A percentile compares a stretch with the other conserved stretches of the same genome.
Evolutionary conservation across 768 basidiomycete species (phyloP).

Genomic region (Tubosaeta brunneosetosa): DNA sequence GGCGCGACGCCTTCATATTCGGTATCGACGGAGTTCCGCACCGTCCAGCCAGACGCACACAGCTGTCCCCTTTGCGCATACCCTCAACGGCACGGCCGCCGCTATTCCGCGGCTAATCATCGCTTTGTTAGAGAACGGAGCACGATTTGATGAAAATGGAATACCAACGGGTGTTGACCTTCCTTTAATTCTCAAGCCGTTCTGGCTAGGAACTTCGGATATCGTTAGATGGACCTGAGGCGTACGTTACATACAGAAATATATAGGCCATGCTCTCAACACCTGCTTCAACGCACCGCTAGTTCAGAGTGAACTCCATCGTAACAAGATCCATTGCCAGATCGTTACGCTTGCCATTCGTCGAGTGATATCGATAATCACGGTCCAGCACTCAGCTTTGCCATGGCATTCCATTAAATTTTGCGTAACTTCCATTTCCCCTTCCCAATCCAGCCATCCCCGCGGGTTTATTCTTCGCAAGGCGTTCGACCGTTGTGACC

Average conservation of each 20-base stretch:
- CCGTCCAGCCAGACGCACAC: constrained; percentile 16
- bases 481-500: no score
- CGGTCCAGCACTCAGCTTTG: no score
- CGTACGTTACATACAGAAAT: not conserved
- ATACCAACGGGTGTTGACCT: constrained; percentile 56
- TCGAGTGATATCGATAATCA: no score
- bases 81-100: constrained; percentile 93
- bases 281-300: not conserved
- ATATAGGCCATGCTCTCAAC: not conserved
- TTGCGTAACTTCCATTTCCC: no score
- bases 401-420: no score
- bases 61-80: constrained; percentile 71
- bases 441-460: not conserved
- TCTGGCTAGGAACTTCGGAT: constrained; percentile 55
- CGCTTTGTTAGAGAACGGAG: constrained; percentile 90
- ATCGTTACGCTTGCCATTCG: not conserved
- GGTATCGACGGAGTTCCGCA: constrained; percentile 41
- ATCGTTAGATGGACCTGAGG: constrained; percentile 43
- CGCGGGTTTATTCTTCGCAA: no score
- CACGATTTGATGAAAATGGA: constrained; percentile 53
- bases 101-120: constrained; percentile 91
- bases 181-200: constrained; percentile 60
- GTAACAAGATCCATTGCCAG: no score
- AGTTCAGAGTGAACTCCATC: not conserved
- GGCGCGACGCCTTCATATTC: constrained; percentile 86